Evolutionary conservation across 805 yeast species (phyloP).

Genomic region (Starmerella scarabaei): DNA sequence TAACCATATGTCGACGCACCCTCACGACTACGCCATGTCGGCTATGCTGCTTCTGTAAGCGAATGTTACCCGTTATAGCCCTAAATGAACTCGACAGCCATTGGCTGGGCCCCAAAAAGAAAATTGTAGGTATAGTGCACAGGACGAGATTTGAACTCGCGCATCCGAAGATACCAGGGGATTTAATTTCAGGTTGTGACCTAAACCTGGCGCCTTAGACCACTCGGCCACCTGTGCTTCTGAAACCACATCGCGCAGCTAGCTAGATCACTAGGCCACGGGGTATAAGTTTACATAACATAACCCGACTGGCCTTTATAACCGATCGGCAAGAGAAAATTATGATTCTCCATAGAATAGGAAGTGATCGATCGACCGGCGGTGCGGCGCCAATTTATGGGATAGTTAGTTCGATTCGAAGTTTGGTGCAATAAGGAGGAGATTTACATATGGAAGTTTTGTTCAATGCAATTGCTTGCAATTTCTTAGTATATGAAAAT

Average conservation of each 20-base stretch:
- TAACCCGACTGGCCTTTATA: background rate
- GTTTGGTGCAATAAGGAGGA: too few species aligned
- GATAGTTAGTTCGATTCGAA: too few species aligned
- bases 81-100: slow-evolving; percentile 1
- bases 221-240: slow-evolving; percentile 23
- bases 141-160: slow-evolving; percentile 24
- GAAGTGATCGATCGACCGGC: too few species aligned
- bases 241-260: slow-evolving; percentile 1
- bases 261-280: background rate
- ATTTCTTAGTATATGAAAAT: slow-evolving; percentile 13
- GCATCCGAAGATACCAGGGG: slow-evolving; percentile 24
- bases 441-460: too few species aligned
- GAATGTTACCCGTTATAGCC: background rate
- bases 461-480: background rate
- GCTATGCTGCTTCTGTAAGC: background rate
- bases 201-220: slow-evolving; percentile 25
- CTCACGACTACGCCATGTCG: slow-evolving; percentile 5
- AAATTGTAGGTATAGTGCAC: too few species aligned
- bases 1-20: slow-evolving; percentile 1
- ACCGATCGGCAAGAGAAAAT: too few species aligned
- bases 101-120: too few species aligned
- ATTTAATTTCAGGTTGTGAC: slow-evolving; percentile 19
- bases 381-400: too few species aligned
- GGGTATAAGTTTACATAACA: background rate
- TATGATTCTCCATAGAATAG: too few species aligned